phyloP scores from a whole-genome alignment of 768 basidiomycete species.

The Calocera viscosa region DNA sequence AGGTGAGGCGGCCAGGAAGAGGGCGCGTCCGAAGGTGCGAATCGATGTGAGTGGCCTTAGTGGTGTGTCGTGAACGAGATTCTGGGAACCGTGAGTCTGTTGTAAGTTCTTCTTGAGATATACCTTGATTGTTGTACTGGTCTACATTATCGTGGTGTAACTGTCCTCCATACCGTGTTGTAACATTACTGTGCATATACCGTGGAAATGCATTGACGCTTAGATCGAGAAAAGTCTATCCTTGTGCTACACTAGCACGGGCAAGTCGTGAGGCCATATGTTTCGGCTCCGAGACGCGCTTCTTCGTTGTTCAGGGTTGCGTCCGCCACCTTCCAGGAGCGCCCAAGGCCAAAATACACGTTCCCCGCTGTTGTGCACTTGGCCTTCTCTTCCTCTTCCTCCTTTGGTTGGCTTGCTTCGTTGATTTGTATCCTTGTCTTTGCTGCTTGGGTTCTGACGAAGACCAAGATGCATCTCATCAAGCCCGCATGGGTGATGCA shows the following conservation, averaged over 20 bases:
- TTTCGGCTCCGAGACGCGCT: neutral
- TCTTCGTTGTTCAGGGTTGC: neutral
- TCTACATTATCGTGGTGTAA: neutral
- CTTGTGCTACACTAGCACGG: too few species aligned
- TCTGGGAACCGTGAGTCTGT: neutral
- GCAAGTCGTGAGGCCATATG: too few species aligned
- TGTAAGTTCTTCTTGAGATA: neutral
- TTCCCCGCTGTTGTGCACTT: neutral
- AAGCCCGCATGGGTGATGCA: conserved; percentile 70
- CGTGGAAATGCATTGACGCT: too few species aligned
- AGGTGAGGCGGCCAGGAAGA: neutral
- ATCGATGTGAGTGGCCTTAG: neutral
- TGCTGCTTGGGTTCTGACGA: neutral
- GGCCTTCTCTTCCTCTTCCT: neutral
- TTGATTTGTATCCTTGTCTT: neutral
- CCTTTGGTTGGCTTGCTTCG: neutral
- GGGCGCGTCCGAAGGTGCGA: neutral
- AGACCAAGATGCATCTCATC: conserved; percentile 57
- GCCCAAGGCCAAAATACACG: neutral
- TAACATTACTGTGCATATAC: neutral
- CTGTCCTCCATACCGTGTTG: neutral
- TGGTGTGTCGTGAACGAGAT: neutral
- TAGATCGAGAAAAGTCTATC: too few species aligned
- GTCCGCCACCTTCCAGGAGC: neutral
- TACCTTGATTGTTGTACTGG: neutral